A percentile compares a stretch with the other conserved stretches of the same genome.
These are phyloP conservation scores for Cercospora sojina DNA, from an alignment of 2,329 filamentous ascomycete genomes.

Conservation along the genomic window DNA sequence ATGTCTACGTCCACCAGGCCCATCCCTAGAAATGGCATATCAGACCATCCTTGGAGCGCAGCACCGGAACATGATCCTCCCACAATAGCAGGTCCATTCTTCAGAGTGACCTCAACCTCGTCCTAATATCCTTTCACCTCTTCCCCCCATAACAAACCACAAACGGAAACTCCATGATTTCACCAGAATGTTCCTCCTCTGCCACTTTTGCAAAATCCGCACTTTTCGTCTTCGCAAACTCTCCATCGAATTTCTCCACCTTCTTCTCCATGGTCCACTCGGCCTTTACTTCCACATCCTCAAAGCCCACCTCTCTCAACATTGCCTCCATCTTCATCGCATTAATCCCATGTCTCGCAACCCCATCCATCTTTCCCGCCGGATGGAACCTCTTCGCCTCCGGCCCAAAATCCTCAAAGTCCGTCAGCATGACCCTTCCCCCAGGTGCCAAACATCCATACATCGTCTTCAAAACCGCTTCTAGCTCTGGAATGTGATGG, in stretches of 20 bases:
- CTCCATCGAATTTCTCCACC: slow-evolving; percentile 34
- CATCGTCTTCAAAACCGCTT: slow-evolving; percentile 29
- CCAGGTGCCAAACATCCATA: slow-evolving; percentile 26
- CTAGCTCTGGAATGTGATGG: slow-evolving; percentile 30
- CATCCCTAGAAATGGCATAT: background rate
- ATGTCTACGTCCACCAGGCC: background rate
- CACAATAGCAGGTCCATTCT: no score
- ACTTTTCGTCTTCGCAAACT: slow-evolving; percentile 23
- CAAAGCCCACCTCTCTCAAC: slow-evolving; percentile 27
- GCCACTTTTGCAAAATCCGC: slow-evolving; percentile 30
- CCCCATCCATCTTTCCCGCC: slow-evolving; percentile 28
- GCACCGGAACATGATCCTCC: no score
- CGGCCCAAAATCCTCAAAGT: slow-evolving; percentile 32
- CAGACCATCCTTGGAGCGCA: background rate
- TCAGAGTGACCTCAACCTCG: background rate
- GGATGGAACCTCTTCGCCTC: slow-evolving; percentile 32
- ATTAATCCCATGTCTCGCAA: slow-evolving; percentile 31
- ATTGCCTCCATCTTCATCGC: slow-evolving; percentile 24
- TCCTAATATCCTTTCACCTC: background rate
- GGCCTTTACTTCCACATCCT: slow-evolving; percentile 25
- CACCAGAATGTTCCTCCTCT: slow-evolving; percentile 16
- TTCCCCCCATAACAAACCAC: slow-evolving; percentile 29
- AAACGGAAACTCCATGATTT: slow-evolving; percentile 31
- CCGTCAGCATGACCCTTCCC: slow-evolving; percentile 30
- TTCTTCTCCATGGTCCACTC: slow-evolving; percentile 32